These are phyloP conservation scores for Brasenia schreberi DNA, from an alignment of 164 flowering plant genomes.

Conservation along the genomic window DNA sequence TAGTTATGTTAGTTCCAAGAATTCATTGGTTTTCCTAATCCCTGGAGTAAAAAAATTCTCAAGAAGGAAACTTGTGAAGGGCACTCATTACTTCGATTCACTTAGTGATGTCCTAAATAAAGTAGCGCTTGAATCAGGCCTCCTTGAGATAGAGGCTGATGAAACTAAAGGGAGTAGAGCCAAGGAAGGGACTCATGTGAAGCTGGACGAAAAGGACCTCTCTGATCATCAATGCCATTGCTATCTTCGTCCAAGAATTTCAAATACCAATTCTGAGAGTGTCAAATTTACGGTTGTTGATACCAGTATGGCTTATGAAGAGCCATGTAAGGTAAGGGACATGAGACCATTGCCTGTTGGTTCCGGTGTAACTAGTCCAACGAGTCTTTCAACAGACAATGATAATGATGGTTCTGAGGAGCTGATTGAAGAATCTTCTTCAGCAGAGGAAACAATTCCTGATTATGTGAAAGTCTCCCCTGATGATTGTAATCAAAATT, in stretches of 20 bases:
- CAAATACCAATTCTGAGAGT: constrained; percentile 9
- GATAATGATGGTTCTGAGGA: constrained; percentile 21
- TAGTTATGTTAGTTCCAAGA: constrained; percentile 20
- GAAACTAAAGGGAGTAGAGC: constrained; percentile 10
- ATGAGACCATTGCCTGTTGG: constrained; percentile 40
- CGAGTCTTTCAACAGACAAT: constrained; percentile 11
- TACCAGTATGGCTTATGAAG: constrained; percentile 38
- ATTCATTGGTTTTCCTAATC: constrained; percentile 50
- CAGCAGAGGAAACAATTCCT: neutral
- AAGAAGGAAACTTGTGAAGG: constrained; percentile 44
- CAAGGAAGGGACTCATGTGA: constrained; percentile 11
- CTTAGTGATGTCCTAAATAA: constrained; percentile 55
- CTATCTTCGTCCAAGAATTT: constrained; percentile 46
- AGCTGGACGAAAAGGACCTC: constrained; percentile 3
- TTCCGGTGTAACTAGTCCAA: constrained; percentile 4
- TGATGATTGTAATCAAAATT: too few species aligned
- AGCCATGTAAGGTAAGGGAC: constrained; percentile 23
- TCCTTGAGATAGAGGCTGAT: constrained; percentile 53
- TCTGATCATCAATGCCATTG: constrained; percentile 17
- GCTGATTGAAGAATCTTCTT: constrained; percentile 6
- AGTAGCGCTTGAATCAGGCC: constrained; percentile 59
- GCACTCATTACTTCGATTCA: constrained; percentile 64
- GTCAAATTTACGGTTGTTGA: constrained; percentile 59
- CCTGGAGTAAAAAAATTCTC: constrained; percentile 75
- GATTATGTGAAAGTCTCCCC: neutral